Base-by-base conservation (phyloP, 163 green algal species). In the Scenedesmus sp. region DNA sequence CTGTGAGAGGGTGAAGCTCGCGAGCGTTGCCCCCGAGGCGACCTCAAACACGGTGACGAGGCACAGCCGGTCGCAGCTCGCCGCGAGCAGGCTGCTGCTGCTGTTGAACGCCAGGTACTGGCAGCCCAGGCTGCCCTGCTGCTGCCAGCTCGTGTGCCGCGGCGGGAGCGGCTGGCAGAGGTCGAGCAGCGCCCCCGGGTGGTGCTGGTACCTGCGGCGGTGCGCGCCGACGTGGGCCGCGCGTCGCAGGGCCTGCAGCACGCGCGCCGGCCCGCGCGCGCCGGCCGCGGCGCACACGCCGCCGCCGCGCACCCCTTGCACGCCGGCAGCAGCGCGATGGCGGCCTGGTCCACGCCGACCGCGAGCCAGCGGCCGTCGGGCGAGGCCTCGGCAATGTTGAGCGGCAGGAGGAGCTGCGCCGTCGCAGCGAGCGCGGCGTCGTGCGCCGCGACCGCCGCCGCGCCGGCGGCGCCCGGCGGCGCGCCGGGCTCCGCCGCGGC, bases 81-180 rank as follows among this genome's bases (percentile, higher is more conserved):
- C 51, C 18, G 69, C 69, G 26, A 77, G 26, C 36, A 77, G 54
- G 33, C 36, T 77, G 69, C 69, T 77, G 69, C 69, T 77, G 69
- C 50, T 66, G 51, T 77, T 77, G 39, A 77, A 77, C 1, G 69
- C 24, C 11, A 77, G 24, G 33, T 77, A 77, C 39, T 77, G 69
- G 42, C 50, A 66, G 54, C 69, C 69, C 3, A 77, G 67, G 4
- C n/a, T 56, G 11, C 67, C 67, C 22, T 60, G 54, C 22, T 13
- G 36, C 31, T 36, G 36, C 34, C 63, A 71, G 34, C 28, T 22
- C 20, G 20, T 29, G 36, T 9, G 44, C 9, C 4, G 39, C n/a
- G 36, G 63, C 17, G 36, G 5, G 1, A 71, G 63, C 39, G 22
- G 63, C 10, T 53, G 69, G n/a, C 69, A 77, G 14, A 77, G 3